These are phyloP conservation scores for Sugiyamaella marilandica DNA, from an alignment of 805 yeast genomes.

Conservation along the genomic window DNA sequence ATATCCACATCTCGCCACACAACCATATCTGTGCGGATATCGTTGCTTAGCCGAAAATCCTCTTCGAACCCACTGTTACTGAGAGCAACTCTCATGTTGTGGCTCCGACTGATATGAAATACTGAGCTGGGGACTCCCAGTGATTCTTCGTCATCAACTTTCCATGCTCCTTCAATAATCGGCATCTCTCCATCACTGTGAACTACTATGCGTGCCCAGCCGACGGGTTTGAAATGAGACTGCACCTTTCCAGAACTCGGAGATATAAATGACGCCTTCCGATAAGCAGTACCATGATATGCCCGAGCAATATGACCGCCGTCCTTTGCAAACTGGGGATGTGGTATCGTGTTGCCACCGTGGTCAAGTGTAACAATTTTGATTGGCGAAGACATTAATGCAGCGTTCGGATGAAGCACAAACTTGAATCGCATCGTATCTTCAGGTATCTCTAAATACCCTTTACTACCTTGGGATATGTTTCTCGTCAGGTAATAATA, in stretches of 20 bases:
- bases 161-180: slow-evolving; percentile 28
- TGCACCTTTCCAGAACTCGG: slow-evolving; percentile 14
- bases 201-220: slow-evolving; percentile 32
- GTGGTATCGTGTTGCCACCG: slow-evolving; percentile 14
- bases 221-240: slow-evolving; percentile 25
- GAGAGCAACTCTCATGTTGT: slow-evolving; percentile 12
- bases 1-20: slow-evolving; percentile 30
- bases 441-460: slow-evolving; percentile 21
- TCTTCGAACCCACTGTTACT: slow-evolving; percentile 9
- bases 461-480: slow-evolving; percentile 4
- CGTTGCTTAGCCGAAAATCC: slow-evolving; percentile 11
- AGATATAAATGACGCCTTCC: slow-evolving; percentile 18
- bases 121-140: slow-evolving; percentile 29
- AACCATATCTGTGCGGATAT: slow-evolving; percentile 14
- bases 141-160: slow-evolving; percentile 29
- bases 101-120: slow-evolving; percentile 24
- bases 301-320: slow-evolving; percentile 5
- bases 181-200: slow-evolving; percentile 17
- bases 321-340: slow-evolving; percentile 18
- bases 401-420: slow-evolving; percentile 20
- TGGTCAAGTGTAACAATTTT: slow-evolving; percentile 16
- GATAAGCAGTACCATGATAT: slow-evolving; percentile 28
- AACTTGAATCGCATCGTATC: slow-evolving; percentile 20
- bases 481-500: slow-evolving; percentile 24
- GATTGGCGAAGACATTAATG: slow-evolving; percentile 4